These are phyloP conservation scores for Aspergillus arachidicola DNA, from an alignment of 2,329 filamentous ascomycete species.

Conservation along the genomic window DNA sequence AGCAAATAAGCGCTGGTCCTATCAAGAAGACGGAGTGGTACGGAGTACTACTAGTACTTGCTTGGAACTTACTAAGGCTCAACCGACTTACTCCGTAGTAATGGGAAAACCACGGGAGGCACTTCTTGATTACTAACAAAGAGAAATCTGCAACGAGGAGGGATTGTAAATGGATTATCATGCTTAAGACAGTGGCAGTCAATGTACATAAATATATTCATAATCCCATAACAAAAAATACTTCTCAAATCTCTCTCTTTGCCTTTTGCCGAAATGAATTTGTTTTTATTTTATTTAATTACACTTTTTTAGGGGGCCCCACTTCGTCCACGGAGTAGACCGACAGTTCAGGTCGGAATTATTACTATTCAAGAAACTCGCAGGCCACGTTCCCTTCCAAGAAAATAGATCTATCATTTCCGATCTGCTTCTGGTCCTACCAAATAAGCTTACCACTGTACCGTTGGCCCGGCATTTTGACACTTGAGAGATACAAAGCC, in stretches of 20 bases:
- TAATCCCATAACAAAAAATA: neutral
- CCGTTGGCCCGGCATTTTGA: constrained; percentile 16
- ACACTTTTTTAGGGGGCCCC: neutral
- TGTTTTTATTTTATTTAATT: neutral
- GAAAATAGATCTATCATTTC: constrained; percentile 18
- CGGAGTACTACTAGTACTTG: neutral
- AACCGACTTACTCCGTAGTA: no score
- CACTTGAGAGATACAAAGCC: constrained; percentile 2
- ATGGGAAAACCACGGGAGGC: neutral
- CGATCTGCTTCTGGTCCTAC: constrained; percentile 7
- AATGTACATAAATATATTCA: neutral
- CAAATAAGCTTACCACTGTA: constrained; percentile 15
- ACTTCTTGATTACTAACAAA: neutral
- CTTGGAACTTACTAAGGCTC: no score
- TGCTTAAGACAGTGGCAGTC: neutral
- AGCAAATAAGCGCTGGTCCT: neutral
- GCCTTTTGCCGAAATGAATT: neutral
- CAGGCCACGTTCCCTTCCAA: constrained; percentile 21
- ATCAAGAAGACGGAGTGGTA: neutral
- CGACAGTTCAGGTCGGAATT: constrained; percentile 14
- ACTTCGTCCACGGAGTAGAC: constrained; percentile 1
- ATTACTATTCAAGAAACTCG: constrained; percentile 17
- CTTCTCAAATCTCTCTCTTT: neutral
- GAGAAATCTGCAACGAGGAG: no score
- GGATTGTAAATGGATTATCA: neutral